Evolutionary conservation across 1,284 basidiomycete species (phyloP).

Genomic region (Tylopilus orsonianus): DNA sequence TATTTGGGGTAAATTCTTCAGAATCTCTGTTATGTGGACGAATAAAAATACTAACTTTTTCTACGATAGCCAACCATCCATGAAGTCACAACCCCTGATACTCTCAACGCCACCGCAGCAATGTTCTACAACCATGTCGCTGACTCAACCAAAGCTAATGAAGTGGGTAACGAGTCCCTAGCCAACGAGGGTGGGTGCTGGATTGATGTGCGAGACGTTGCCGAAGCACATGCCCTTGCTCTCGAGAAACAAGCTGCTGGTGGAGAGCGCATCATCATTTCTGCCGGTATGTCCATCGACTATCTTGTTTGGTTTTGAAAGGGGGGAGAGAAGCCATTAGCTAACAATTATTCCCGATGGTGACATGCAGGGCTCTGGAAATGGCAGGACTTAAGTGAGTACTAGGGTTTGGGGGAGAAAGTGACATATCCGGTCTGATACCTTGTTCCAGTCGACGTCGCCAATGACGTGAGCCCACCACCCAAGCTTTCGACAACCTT

Average conservation of each 20-base stretch:
- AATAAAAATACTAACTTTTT: not conserved
- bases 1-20: constrained; percentile 37
- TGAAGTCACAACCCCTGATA: constrained; percentile 42
- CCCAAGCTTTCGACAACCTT: constrained; percentile 22
- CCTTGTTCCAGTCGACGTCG: constrained; percentile 26
- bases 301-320: not conserved
- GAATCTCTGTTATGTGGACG: not conserved
- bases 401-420: not conserved
- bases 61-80: constrained; percentile 45
- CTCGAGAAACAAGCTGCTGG: constrained; percentile 55
- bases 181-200: constrained; percentile 37
- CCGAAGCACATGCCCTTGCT: constrained; percentile 55
- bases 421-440: not conserved
- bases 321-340: not conserved
- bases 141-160: constrained; percentile 16
- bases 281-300: constrained; percentile 6
- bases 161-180: constrained; percentile 29
- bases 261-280: constrained; percentile 57
- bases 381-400: constrained; percentile 34
- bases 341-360: too few species aligned
- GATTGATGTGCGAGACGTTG: constrained; percentile 44
- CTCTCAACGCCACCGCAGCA: constrained; percentile 49
- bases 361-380: constrained; percentile 26
- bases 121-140: constrained; percentile 37
- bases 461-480: constrained; percentile 28